Base-by-base conservation (phyloP, 2,329 filamentous ascomycete genomes). In the Penicillium sp. region DNA sequence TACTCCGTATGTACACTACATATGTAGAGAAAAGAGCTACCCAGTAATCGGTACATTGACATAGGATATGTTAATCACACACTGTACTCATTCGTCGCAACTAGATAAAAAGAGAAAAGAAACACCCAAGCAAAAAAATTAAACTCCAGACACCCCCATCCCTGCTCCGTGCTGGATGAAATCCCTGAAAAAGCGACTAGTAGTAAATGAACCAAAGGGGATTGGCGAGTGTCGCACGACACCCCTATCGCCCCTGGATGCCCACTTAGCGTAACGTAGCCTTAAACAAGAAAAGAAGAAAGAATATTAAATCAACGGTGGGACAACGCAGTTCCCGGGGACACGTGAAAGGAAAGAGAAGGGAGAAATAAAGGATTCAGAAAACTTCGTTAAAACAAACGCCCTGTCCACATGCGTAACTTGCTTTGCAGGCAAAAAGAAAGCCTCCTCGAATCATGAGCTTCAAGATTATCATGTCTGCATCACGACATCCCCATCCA, bases 401-500 rank as follows among this genome's bases (percentile, higher is more conserved):
- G 65, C 64, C 67, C 56, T 57, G 50, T 62, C 55, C 60, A 60
- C 61, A 68, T 67, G 66, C 66, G 60, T 62, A 57, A 52, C 56
- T 52, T 52, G 50, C 53, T 53, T 55, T 53, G 48, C 40, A 51
- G 43, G 56, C 42, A 35, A 44, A 50, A 54, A 42, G 26, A 39
- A 42, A 5, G 5, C n/a, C 26, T n/a, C 29, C 44, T 39, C 47
- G 31, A 44, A 54, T 50, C 55, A 50, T 50, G 39, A 53, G 24
- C 35, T 20, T 44, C 44, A 46, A 45, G 34, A 9, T 47, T 20
- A 53, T 70, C 58, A 72, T 61, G 62, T 61, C 51, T 68, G 66
- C 70, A 72, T 72, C 44, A 69, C 66, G 35, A 64, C 58, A 49
- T 68, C 67, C 26, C 58, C 66, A 49, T 66, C 64, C 40, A 64